Percentiles rank a stretch among this genome's conserved stretches.
Conservation (phyloP, 2,329 filamentous ascomycete genomes). For the Clonostachys sp. region DNA sequence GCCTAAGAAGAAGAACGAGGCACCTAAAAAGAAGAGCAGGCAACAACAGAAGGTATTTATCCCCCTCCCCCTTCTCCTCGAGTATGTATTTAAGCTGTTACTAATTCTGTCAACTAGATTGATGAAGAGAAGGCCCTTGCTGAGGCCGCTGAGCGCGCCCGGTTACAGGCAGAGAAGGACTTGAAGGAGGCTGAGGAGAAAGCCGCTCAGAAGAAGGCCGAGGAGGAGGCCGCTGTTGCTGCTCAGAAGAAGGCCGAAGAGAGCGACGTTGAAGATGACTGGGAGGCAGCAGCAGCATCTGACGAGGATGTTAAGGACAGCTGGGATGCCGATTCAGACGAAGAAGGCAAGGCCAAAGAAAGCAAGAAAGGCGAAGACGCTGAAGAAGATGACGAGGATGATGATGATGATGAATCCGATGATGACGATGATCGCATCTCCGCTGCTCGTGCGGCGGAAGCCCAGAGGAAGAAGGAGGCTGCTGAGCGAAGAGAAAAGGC, state of each 20-base stretch:
- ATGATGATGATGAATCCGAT: conserved; percentile 15
- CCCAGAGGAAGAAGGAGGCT: conserved; percentile 80
- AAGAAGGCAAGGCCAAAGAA: conserved; percentile 55
- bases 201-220: conserved; percentile 52
- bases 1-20: conserved; percentile 72
- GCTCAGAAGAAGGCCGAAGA: conserved; percentile 49
- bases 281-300: conserved; percentile 79
- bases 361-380: conserved; percentile 4
- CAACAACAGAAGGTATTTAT: conserved; percentile 47
- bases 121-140: conserved; percentile 76
- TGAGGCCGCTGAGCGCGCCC: conserved; percentile 71
- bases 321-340: conserved; percentile 85
- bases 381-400: conserved; percentile 45
- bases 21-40: conserved; percentile 70
- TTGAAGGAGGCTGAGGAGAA: conserved; percentile 59
- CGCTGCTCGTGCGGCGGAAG: conserved; percentile 68
- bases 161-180: conserved; percentile 61
- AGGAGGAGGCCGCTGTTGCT: conserved; percentile 48
- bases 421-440: conserved; percentile 56
- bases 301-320: conserved; percentile 83
- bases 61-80: not conserved
- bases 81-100: not conserved
- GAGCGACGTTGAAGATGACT: conserved; percentile 73
- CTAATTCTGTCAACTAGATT: conserved; percentile 32
- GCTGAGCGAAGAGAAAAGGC: conserved; percentile 84